Evolutionary conservation across 1,139 yeast species (phyloP).

Genomic region (Hemisphaericaspora lyxosophila): DNA sequence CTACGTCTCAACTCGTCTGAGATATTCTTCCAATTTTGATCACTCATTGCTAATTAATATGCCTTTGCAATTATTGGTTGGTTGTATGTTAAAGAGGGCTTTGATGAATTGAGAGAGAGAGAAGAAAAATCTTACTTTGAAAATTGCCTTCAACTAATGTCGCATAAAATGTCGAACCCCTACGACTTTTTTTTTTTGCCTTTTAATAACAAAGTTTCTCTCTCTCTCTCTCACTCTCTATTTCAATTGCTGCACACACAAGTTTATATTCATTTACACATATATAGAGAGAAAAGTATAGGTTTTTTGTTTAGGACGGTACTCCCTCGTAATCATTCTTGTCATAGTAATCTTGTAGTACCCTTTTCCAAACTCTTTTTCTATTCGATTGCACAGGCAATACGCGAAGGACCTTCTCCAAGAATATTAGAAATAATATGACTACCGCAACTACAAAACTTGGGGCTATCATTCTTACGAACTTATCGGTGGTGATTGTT

Average conservation of each 20-base stretch:
- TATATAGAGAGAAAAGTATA: too few relatives aligned
- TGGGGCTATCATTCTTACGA: conserved; percentile 66
- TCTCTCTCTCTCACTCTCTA: too few relatives aligned
- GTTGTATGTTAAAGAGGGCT: background rate
- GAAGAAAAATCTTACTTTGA: background rate
- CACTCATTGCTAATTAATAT: conserved; percentile 31
- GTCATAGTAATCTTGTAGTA: conserved; percentile 35
- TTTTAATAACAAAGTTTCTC: background rate
- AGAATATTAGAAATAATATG: conserved; percentile 41
- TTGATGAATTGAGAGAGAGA: background rate
- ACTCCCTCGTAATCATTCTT: conserved; percentile 47
- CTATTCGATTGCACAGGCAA: conserved; percentile 45
- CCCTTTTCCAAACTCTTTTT: conserved; percentile 41
- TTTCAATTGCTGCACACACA: too few relatives aligned
- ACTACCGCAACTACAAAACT: conserved; percentile 57
- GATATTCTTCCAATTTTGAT: conserved; percentile 65
- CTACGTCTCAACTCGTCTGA: conserved; percentile 66
- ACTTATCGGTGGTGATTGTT: conserved; percentile 53
- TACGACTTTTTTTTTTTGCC: background rate
- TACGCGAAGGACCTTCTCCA: conserved; percentile 33
- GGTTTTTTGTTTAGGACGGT: too few relatives aligned
- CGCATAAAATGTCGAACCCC: background rate
- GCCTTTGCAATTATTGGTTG: background rate
- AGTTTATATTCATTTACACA: too few relatives aligned
- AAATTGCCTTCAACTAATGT: background rate